phyloP scores from a whole-genome alignment of 2,329 filamentous ascomycete species.

The Sphaerulina vaccinii region DNA sequence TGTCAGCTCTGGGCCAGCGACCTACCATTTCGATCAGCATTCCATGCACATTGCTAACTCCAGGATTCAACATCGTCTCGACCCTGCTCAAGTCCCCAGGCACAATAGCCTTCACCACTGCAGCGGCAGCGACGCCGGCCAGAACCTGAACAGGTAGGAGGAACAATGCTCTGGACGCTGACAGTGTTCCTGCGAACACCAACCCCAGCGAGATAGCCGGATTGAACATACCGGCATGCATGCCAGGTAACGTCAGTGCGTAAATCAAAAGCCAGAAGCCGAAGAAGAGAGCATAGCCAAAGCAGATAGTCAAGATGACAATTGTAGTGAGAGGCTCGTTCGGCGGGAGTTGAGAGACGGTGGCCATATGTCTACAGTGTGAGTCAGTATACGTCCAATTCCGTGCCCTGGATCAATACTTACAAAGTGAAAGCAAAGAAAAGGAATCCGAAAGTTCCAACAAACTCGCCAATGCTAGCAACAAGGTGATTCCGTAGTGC shows the following conservation, averaged over 20 bases:
- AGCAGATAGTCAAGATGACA: constrained; percentile 26
- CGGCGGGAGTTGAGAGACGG: constrained; percentile 26
- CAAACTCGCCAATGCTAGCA: constrained; percentile 34
- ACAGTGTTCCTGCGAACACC: constrained; percentile 29
- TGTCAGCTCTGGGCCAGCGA: not conserved
- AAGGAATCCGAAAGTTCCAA: constrained; percentile 39
- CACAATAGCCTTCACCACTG: constrained; percentile 32
- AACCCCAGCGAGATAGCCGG: constrained; percentile 37
- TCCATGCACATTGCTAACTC: constrained; percentile 32
- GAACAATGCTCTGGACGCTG: constrained; percentile 27
- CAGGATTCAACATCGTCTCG: constrained; percentile 31
- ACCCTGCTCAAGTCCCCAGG: constrained; percentile 31
- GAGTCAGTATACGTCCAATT: no score
- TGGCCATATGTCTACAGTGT: constrained; percentile 31
- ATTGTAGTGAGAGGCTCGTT: constrained; percentile 22
- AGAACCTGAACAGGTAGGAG: constrained; percentile 35
- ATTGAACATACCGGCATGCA: constrained; percentile 35
- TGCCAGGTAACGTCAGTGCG: constrained; percentile 34
- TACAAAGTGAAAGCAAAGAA: constrained; percentile 37
- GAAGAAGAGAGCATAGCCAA: constrained; percentile 35
- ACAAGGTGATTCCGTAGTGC: constrained; percentile 24
- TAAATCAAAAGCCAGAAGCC: constrained; percentile 36
- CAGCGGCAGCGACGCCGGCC: constrained; percentile 35
- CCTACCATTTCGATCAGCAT: constrained; percentile 38
- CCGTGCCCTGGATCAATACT: no score